Conservation (phyloP, 78 protist species). For the Goniomonas avonlea region DNA sequence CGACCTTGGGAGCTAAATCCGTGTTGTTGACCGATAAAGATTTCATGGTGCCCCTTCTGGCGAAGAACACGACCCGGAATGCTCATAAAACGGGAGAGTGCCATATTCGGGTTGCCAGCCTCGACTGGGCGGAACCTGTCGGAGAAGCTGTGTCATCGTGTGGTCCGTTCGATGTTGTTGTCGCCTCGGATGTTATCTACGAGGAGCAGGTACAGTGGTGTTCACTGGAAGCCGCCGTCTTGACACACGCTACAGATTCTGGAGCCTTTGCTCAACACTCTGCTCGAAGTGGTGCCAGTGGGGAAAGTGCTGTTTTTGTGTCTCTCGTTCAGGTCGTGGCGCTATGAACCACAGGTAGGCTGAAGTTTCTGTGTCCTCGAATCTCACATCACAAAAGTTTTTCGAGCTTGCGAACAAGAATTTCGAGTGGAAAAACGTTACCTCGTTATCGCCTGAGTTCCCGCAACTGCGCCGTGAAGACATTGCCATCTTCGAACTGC, state of each 20-base stretch:
- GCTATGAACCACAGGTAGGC: no score
- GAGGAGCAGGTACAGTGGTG: not conserved
- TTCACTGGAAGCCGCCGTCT: not conserved
- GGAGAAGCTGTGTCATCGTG: not conserved
- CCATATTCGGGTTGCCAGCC: not conserved
- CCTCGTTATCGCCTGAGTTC: no score
- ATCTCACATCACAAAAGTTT: no score
- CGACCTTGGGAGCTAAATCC: not conserved
- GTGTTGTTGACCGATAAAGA: slow-evolving; percentile 7
- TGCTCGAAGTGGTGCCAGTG: no score
- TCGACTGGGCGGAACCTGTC: not conserved
- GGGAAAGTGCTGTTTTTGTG: no score
- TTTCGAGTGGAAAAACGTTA: no score
- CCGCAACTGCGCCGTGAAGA: no score
- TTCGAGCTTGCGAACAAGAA: no score
- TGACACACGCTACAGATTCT: not conserved
- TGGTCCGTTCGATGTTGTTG: not conserved
- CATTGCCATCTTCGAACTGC: no score
- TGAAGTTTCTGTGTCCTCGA: no score
- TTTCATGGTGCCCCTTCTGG: not conserved
- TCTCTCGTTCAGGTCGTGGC: no score
- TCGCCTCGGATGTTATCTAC: not conserved
- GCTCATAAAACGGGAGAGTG: not conserved
- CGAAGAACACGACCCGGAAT: not conserved
- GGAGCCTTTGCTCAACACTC: not conserved